These are phyloP conservation scores for Jatropha curcas DNA, from an alignment of 345 rosid genomes.

Conservation along the genomic window DNA sequence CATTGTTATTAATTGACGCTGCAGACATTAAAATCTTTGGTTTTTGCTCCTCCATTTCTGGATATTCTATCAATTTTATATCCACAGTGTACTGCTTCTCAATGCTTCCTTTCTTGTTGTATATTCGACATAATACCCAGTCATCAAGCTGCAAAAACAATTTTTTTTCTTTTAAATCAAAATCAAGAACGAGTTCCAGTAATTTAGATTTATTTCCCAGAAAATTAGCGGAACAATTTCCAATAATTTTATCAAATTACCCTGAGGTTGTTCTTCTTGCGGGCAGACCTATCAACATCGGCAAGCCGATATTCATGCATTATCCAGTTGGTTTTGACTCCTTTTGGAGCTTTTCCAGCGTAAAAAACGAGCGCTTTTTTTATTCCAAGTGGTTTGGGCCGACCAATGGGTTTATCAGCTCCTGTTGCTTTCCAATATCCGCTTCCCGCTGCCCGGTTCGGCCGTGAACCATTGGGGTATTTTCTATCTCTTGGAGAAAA, in stretches of 20 bases:
- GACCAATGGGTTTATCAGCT: constrained; percentile 86
- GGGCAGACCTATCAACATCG: constrained; percentile 74
- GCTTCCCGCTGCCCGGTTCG: constrained; percentile 82
- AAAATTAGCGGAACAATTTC: too few relatives aligned
- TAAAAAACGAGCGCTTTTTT: constrained; percentile 90
- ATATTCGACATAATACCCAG: constrained; percentile 81
- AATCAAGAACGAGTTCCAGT: too few relatives aligned
- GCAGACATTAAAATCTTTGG: constrained; percentile 28
- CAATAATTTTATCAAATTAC: constrained; percentile 37
- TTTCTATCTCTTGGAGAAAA: constrained; percentile 87
- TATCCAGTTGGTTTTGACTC: constrained; percentile 89
- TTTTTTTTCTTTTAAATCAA: too few relatives aligned
- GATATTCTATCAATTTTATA: constrained; percentile 18
- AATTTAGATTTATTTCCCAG: too few relatives aligned
- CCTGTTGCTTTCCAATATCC: constrained; percentile 98
- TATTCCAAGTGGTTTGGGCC: constrained; percentile 69
- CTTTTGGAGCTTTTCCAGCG: constrained; percentile 83
- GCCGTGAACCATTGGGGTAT: constrained; percentile 85
- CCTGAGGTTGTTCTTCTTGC: constrained; percentile 58
- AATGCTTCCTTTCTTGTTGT: constrained; percentile 77
- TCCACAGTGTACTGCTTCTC: constrained; percentile 46
- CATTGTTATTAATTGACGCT: background rate
- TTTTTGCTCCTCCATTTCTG: constrained; percentile 39
- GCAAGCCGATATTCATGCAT: constrained; percentile 97
- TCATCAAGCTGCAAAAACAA: constrained; percentile 65